phyloP scores from a whole-genome alignment of 306 rosid genomes.

The Pueraria montana region DNA sequence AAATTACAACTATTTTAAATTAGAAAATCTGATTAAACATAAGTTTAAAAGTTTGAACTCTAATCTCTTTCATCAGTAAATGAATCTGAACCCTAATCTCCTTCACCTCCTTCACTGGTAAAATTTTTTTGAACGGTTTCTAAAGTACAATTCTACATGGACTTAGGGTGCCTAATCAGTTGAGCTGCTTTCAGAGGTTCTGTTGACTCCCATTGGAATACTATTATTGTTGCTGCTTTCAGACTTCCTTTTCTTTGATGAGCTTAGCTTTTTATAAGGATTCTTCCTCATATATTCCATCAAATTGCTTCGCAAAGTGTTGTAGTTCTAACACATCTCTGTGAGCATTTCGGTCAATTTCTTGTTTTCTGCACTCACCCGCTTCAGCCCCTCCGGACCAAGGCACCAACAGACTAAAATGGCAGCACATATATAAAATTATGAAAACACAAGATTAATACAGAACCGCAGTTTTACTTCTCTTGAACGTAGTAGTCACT shows the following conservation, averaged over 20 bases:
- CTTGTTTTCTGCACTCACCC: constrained; percentile 89
- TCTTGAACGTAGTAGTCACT: too few species aligned
- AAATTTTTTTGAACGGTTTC: too few species aligned
- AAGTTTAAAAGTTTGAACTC: too few species aligned
- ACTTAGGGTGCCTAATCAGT: too few species aligned
- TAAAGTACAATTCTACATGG: too few species aligned
- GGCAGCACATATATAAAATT: constrained; percentile 17
- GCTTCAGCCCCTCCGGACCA: constrained; percentile 79
- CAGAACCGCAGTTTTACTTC: too few species aligned
- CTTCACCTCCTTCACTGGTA: too few species aligned
- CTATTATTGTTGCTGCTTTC: constrained; percentile 67
- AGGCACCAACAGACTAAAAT: constrained; percentile 63
- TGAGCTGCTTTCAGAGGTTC: constrained; percentile 93
- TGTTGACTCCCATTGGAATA: constrained; percentile 50
- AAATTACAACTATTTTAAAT: too few species aligned
- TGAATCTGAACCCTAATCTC: too few species aligned
- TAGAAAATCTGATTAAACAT: too few species aligned
- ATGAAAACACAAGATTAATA: too few species aligned
- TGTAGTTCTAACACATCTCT: constrained; percentile 89
- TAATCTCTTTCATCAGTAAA: too few species aligned
- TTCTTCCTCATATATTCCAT: constrained; percentile 74
- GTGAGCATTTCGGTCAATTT: constrained; percentile 81
- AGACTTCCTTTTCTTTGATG: constrained; percentile 82
- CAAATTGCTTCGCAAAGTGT: constrained; percentile 67
- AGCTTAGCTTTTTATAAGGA: constrained; percentile 69